Conservation (phyloP, 2,329 filamentous ascomycete species). For the Dactylellina cionopaga region DNA sequence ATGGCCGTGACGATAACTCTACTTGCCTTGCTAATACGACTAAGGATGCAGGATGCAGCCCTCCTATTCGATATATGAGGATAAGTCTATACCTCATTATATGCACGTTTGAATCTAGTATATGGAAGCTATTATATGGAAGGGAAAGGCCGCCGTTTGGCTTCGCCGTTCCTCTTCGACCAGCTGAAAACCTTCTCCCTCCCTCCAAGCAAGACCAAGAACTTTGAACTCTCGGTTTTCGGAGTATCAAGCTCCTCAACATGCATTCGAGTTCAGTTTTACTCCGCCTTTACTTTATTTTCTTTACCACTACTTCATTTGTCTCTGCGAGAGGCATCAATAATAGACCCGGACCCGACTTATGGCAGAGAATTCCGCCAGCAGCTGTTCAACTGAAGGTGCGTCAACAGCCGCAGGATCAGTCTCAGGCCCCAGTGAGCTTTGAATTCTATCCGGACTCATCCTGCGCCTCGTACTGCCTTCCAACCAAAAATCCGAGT, state of each 20-base stretch:
- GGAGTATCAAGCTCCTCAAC: neutral
- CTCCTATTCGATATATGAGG: neutral
- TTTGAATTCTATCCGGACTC: neutral
- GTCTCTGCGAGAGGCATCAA: neutral
- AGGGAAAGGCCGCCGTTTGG: neutral
- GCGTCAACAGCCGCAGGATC: neutral
- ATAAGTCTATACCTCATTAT: neutral
- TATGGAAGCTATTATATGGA: conserved; percentile 25
- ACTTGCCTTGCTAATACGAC: too few species aligned
- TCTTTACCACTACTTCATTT: neutral
- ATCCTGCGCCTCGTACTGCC: neutral
- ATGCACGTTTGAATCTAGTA: neutral
- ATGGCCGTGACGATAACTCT: too few species aligned
- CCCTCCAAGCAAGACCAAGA: neutral
- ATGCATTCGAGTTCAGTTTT: neutral
- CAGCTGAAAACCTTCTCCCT: neutral
- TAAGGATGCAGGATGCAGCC: neutral
- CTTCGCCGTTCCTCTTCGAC: neutral
- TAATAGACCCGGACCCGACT: neutral
- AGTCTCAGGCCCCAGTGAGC: neutral
- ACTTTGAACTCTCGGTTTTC: neutral
- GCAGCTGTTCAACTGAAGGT: neutral
- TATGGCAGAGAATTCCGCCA: neutral
- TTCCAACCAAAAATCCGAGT: neutral
- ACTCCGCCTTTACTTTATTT: neutral